phyloP scores from a whole-genome alignment of 163 green algal genomes.

The Scenedesmus sp. region DNA sequence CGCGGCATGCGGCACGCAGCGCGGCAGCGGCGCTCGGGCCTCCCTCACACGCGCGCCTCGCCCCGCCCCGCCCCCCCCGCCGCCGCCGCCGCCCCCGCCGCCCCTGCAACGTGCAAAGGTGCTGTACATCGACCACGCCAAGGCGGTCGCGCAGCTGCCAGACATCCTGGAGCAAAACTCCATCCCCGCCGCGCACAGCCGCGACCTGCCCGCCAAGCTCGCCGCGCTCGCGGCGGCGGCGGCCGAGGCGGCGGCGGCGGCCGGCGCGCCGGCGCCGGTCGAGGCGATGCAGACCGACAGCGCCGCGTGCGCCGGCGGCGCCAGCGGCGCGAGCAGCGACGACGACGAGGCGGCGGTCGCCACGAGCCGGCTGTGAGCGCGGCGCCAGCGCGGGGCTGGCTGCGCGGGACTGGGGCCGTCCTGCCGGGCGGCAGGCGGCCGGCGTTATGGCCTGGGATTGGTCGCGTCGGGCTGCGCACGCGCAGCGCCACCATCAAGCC shows the following conservation, averaged over 20 bases:
- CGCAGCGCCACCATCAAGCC: no score
- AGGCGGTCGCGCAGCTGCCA: neutral
- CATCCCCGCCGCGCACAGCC: slow-evolving; percentile 20
- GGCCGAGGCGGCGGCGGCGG: neutral
- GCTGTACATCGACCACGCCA: slow-evolving; percentile 37
- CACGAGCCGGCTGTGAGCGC: neutral
- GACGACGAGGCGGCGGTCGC: neutral
- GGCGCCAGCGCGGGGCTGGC: no score
- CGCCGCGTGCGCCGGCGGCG: neutral
- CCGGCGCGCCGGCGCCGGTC: neutral
- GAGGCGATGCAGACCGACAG: neutral
- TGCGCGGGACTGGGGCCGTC: no score
- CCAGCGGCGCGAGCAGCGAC: slow-evolving; percentile 18
- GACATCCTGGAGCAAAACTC: slow-evolving; percentile 39
- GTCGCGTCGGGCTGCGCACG: no score
- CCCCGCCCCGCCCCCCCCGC: neutral
- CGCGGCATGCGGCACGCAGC: no score
- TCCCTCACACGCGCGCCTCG: neutral
- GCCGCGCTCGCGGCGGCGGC: no score
- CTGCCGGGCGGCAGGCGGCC: no score
- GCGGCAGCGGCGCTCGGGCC: no score
- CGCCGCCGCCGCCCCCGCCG: neutral
- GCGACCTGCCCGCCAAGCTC: neutral
- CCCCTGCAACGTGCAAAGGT: no score
- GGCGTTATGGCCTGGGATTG: no score